Percentiles rank a stretch among this genome's conserved stretches.
Evolutionary conservation across 2,329 filamentous ascomycete species (phyloP).

Genomic region (Chaetomiaceae sp.): DNA sequence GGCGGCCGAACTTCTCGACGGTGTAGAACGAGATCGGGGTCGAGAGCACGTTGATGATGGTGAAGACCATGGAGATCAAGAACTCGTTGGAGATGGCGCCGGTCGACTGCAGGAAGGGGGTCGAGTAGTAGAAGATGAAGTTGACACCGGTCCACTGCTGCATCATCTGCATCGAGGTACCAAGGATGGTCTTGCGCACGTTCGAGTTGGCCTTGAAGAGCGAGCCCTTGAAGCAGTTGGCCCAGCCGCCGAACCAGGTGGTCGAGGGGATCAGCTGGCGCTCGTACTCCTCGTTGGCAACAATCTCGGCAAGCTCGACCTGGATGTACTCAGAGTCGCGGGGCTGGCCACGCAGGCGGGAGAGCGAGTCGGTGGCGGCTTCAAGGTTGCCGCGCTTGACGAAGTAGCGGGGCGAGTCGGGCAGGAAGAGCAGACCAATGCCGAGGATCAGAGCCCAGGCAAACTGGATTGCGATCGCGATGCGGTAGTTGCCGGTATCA

Average conservation of each 20-base stretch:
- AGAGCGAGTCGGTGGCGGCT: conserved; percentile 55
- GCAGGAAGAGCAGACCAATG: conserved; percentile 65
- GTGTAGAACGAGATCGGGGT: conserved; percentile 85
- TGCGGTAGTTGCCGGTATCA: conserved; percentile 67
- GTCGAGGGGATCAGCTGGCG: conserved; percentile 58
- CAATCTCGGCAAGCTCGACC: conserved; percentile 74
- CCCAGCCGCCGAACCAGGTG: conserved; percentile 64
- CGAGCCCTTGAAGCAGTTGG: conserved; percentile 60
- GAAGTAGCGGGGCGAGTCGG: conserved; percentile 80
- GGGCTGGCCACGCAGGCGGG: conserved; percentile 68
- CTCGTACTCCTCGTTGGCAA: conserved; percentile 87
- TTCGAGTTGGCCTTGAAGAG: conserved; percentile 58
- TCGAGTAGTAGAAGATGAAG: conserved; percentile 87
- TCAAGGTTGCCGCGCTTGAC: conserved; percentile 71
- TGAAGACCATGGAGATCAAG: conserved; percentile 79
- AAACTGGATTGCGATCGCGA: conserved; percentile 76
- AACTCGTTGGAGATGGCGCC: conserved; percentile 73
- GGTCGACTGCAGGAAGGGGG: conserved; percentile 73
- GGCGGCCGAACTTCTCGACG: conserved; percentile 76
- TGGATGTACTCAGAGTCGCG: conserved; percentile 67
- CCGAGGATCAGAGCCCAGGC: conserved; percentile 72
- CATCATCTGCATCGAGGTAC: conserved; percentile 73
- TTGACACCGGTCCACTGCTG: conserved; percentile 83
- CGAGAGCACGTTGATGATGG: conserved; percentile 78
- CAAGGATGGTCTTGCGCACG: conserved; percentile 64